phyloP scores from a whole-genome alignment of 2,329 filamentous ascomycete species.

The Fusarium incarnatum region DNA sequence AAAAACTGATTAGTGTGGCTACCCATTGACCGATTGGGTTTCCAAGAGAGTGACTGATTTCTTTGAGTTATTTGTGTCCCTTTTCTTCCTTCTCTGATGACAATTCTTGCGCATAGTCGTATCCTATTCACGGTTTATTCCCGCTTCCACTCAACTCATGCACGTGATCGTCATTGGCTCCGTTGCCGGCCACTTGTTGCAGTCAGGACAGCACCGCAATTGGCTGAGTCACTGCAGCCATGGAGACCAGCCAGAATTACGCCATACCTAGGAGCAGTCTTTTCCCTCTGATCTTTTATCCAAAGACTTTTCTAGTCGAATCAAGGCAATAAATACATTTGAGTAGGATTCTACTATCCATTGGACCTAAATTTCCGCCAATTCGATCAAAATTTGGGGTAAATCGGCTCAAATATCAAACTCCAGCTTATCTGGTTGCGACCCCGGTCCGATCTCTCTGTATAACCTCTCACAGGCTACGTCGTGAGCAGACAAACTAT shows the following conservation, averaged over 20 bases:
- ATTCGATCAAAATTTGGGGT: constrained; percentile 12
- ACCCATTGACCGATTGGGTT: too few species aligned
- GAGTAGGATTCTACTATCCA: constrained; percentile 21
- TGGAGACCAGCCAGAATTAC: constrained; percentile 44
- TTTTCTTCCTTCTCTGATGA: neutral
- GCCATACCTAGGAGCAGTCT: constrained; percentile 44
- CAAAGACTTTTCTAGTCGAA: constrained; percentile 35
- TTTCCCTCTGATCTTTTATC: constrained; percentile 33
- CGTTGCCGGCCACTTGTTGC: constrained; percentile 38
- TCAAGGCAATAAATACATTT: constrained; percentile 21
- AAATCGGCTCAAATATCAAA: constrained; percentile 26
- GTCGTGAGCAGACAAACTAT: constrained; percentile 7
- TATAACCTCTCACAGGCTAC: constrained; percentile 19
- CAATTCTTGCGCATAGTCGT: neutral
- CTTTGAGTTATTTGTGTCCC: neutral
- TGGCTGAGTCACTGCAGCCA: constrained; percentile 42
- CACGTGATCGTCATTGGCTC: constrained; percentile 40
- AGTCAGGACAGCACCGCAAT: constrained; percentile 32
- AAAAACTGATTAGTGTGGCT: neutral
- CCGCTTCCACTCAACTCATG: neutral
- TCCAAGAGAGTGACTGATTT: neutral
- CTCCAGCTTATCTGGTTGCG: neutral
- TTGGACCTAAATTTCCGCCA: constrained; percentile 31
- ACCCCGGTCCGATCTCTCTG: constrained; percentile 29
- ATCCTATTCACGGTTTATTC: neutral